These are phyloP conservation scores for Corinectria fuckeliana DNA, from an alignment of 2,329 filamentous ascomycete genomes.

Conservation along the genomic window DNA sequence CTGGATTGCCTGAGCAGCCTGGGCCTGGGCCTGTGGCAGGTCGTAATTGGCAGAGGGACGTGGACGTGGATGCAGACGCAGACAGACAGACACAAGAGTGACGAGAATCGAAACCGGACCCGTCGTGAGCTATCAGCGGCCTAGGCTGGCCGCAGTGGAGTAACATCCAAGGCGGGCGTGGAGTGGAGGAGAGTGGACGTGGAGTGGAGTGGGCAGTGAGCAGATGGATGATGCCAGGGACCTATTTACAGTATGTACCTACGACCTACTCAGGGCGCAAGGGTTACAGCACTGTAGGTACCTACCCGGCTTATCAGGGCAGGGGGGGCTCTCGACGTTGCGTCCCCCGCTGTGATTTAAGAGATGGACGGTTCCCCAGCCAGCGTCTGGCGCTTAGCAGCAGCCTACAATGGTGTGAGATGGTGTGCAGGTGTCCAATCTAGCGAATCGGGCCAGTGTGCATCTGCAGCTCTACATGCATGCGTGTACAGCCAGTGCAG, in stretches of 20 bases:
- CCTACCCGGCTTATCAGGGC: no score
- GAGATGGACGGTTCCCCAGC: neutral
- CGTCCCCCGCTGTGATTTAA: neutral
- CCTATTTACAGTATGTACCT: no score
- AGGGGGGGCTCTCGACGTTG: neutral
- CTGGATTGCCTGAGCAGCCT: conserved; percentile 15
- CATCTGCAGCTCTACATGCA: conserved; percentile 5
- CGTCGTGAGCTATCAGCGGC: conserved; percentile 37
- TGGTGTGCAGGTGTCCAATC: conserved; percentile 9
- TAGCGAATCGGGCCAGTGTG: conserved; percentile 9
- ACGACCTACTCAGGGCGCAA: no score
- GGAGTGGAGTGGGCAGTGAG: conserved; percentile 14
- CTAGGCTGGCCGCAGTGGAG: conserved; percentile 36
- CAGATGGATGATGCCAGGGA: neutral
- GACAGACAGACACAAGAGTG: conserved; percentile 5
- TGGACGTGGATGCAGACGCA: conserved; percentile 4
- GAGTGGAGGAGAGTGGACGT: conserved; percentile 31
- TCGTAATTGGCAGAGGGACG: conserved; percentile 32
- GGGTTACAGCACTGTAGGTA: neutral
- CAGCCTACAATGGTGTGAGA: conserved; percentile 5
- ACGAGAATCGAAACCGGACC: conserved; percentile 30
- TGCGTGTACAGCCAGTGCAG: neutral
- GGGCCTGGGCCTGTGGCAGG: conserved; percentile 26
- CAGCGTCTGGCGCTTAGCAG: conserved; percentile 27
- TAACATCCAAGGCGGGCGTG: conserved; percentile 39